A percentile compares a stretch with the other conserved stretches of the same genome.
These are phyloP conservation scores for Gyrodon lividus DNA, from an alignment of 768 basidiomycete species.

Conservation along the genomic window DNA sequence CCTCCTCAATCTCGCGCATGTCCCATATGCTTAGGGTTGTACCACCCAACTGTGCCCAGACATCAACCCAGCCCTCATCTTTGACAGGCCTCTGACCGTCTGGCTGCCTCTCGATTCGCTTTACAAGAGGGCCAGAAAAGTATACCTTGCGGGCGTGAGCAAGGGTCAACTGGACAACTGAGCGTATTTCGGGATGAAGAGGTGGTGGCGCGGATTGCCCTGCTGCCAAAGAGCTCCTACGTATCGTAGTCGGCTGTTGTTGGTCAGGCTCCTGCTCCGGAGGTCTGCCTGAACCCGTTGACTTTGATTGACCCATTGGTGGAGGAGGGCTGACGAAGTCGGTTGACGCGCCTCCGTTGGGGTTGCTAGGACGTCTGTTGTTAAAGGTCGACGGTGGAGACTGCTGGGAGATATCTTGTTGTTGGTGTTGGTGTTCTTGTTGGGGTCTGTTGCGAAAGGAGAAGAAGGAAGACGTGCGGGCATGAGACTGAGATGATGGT, in stretches of 20 bases:
- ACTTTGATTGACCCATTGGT: slow-evolving; percentile 34
- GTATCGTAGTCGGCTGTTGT: slow-evolving; percentile 16
- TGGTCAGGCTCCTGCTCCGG: slow-evolving; percentile 25
- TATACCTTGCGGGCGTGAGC: slow-evolving; percentile 85
- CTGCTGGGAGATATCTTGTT: slow-evolving; percentile 19
- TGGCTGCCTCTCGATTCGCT: slow-evolving; percentile 72
- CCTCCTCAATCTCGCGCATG: slow-evolving; percentile 84
- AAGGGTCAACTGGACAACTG: slow-evolving; percentile 68
- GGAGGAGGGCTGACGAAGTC: slow-evolving; percentile 26
- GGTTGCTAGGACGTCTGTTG: slow-evolving; percentile 16
- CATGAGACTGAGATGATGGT: slow-evolving; percentile 35
- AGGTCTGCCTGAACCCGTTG: slow-evolving; percentile 28
- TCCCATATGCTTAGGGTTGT: slow-evolving; percentile 91
- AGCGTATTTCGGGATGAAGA: slow-evolving; percentile 80
- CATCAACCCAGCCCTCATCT: slow-evolving; percentile 79
- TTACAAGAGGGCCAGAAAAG: slow-evolving; percentile 80
- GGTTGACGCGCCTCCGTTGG: slow-evolving; percentile 7
- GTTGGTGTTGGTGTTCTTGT: slow-evolving; percentile 21
- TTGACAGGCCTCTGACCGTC: slow-evolving; percentile 69
- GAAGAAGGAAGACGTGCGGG: slow-evolving; percentile 65
- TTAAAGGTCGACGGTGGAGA: slow-evolving; percentile 10
- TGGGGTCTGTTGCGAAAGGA: slow-evolving; percentile 49
- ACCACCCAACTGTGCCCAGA: slow-evolving; percentile 89
- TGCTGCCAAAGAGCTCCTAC: slow-evolving; percentile 18
- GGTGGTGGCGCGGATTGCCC: slow-evolving; percentile 34